These are phyloP conservation scores for Dalbergia oliveri DNA, from an alignment of 306 rosid species.

Conservation along the genomic window DNA sequence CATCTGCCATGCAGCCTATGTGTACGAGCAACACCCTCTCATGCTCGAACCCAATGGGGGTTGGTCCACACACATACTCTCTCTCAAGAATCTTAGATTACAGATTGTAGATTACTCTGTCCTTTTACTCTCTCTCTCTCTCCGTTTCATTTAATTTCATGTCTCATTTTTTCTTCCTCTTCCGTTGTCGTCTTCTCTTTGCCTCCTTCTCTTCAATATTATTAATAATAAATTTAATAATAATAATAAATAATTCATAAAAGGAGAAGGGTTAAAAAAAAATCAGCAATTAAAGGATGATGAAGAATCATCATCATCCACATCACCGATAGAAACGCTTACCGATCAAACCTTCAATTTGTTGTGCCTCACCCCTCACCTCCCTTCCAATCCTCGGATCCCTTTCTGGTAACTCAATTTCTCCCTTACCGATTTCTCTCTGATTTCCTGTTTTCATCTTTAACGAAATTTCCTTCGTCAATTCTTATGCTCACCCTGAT, in stretches of 20 bases:
- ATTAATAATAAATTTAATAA: neutral
- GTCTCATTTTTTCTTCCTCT: neutral
- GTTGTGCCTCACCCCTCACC: neutral
- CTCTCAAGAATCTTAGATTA: constrained; percentile 20
- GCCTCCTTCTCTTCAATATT: constrained; percentile 2
- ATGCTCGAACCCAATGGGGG: neutral
- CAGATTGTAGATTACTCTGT: constrained; percentile 39
- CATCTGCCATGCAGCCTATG: constrained; percentile 26
- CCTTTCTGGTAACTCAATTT: constrained; percentile 51
- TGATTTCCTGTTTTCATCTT: neutral
- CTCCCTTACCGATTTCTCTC: constrained; percentile 7
- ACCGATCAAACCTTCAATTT: constrained; percentile 29
- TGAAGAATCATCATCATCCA: neutral
- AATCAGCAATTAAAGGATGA: constrained; percentile 22
- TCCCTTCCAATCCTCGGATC: constrained; percentile 49
- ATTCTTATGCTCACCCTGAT: neutral
- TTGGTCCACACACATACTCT: neutral
- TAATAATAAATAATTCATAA: neutral
- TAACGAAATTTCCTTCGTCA: neutral
- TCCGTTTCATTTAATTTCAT: neutral
- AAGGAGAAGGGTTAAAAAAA: neutral
- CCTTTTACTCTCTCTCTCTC: constrained; percentile 28
- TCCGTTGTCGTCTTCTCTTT: constrained; percentile 43
- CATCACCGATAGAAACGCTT: neutral
- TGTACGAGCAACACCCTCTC: neutral